Evolutionary conservation across 73 alveolate species (phyloP), one percentile per base, ranked within the genome.

Genomic region (Paramecium sexaurelia): DNA sequence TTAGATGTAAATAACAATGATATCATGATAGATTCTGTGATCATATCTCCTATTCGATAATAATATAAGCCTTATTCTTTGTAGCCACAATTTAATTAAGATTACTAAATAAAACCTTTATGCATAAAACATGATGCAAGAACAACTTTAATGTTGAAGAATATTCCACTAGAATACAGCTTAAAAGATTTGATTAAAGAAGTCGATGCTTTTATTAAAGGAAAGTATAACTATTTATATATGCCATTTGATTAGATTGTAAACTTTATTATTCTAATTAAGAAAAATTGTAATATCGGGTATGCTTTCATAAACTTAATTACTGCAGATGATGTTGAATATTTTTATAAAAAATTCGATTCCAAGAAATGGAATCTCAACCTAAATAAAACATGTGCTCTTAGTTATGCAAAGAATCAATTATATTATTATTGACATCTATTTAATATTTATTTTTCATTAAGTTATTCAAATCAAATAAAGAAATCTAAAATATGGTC

Each of bases 71-170:
- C 67, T 51, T 51, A 51, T 15, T 15, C 29, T 51, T 17, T 51
- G 67, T 51, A 51, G 67, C 67, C 67, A 51, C 67, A 51, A 51
- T 51, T 51, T 51, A 51, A 51, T 51, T 51, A 51, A 51, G 67
- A 51, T 51, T 51, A 51, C 67, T 51, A 51, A 51, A 51, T 51
- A 51, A 51, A 51, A 17, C 67, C 67, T 51, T 51, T 51, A 51
- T 51, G 67, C 33, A 51, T 51, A n/a, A 51, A 51, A 51, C 33
- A 35, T 36, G 87, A 73, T 73, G 17, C 22, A 15, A 73, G 87
- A 73, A 73, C 87, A n/a, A 73, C 87, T 9, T 35, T 73, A 32
- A 73, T 73, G 87, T 17, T 73, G 2, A 73, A 73, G 56, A 73
- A 73, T 73, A 35, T 73, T 4, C 87, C 87, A 10, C 67, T 51